Evolutionary conservation across 2,329 filamentous ascomycete genomes (phyloP).

Genomic region (Graphilbum ipis-grandicollis): DNA sequence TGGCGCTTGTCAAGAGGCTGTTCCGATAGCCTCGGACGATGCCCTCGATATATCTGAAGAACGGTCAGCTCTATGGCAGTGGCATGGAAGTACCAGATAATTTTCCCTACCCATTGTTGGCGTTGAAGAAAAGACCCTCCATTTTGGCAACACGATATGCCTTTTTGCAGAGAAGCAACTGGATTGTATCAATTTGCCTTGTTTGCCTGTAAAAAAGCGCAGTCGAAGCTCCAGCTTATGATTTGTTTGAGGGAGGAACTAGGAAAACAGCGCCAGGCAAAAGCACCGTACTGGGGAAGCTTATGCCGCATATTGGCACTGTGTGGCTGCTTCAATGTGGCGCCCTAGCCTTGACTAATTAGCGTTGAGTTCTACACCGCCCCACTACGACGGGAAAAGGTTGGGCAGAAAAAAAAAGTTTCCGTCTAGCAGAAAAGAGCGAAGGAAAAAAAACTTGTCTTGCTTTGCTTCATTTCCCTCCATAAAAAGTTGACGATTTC

Average conservation of each 20-base stretch:
- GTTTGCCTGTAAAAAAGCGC: constrained; percentile 7
- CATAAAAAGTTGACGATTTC: no score
- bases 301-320: not conserved
- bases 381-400: constrained; percentile 1
- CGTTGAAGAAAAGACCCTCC: constrained; percentile 91
- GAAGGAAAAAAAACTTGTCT: constrained; percentile 9
- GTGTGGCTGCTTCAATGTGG: not conserved
- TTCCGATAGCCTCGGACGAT: constrained; percentile 96
- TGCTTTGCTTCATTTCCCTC: constrained; percentile 5
- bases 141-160: constrained; percentile 28
- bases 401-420: constrained; percentile 11
- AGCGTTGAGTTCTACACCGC: not conserved
- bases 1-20: constrained; percentile 70
- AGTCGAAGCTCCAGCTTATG: not conserved
- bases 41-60: constrained; percentile 78
- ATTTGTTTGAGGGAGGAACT: not conserved
- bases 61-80: not conserved
- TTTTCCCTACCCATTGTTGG: constrained; percentile 65
- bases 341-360: not conserved
- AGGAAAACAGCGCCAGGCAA: not conserved
- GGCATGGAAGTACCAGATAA: no score
- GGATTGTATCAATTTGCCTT: constrained; percentile 6
- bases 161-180: constrained; percentile 3
- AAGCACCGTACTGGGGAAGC: no score
- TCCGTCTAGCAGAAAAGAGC: constrained; percentile 7